A percentile compares a stretch with the other conserved stretches of the same genome.
Conservation (phyloP, 2,329 filamentous ascomycete species). For the Periconia macrospinosa region DNA sequence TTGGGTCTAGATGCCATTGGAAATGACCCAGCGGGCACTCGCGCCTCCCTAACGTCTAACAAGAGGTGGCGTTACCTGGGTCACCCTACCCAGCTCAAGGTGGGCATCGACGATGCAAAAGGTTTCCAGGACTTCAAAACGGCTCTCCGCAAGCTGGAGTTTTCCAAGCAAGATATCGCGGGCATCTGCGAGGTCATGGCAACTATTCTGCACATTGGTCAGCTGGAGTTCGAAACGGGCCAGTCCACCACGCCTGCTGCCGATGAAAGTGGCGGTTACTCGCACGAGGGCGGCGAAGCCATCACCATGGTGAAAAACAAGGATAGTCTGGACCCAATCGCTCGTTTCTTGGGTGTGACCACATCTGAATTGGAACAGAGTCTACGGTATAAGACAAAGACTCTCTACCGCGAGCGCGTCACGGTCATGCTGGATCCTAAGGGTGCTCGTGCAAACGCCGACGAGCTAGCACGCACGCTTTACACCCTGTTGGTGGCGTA, state of each 20-base stretch:
- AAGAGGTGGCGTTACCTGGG: slow-evolving; percentile 96
- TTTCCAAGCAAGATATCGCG: slow-evolving; percentile 88
- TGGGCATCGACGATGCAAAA: slow-evolving; percentile 93
- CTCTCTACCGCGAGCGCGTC: slow-evolving; percentile 93
- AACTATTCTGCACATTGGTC: slow-evolving; percentile 93
- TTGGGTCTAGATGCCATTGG: slow-evolving; percentile 65
- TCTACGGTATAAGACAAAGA: slow-evolving; percentile 94
- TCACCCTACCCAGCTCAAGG: slow-evolving; percentile 93
- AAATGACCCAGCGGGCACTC: slow-evolving; percentile 56
- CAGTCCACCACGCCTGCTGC: slow-evolving; percentile 76
- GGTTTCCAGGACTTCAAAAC: slow-evolving; percentile 98
- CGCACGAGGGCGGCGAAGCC: slow-evolving; percentile 86
- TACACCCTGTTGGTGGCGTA: slow-evolving; percentile 94
- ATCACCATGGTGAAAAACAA: slow-evolving; percentile 91
- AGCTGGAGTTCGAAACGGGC: slow-evolving; percentile 87
- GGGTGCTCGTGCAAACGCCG: slow-evolving; percentile 86
- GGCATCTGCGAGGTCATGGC: slow-evolving; percentile 96
- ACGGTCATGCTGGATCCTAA: slow-evolving; percentile 96
- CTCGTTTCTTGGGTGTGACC: slow-evolving; percentile 90
- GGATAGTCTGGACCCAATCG: slow-evolving; percentile 80
- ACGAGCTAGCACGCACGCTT: slow-evolving; percentile 88
- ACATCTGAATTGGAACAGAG: slow-evolving; percentile 81
- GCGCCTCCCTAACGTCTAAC: slow-evolving; percentile 60
- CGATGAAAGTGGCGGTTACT: slow-evolving; percentile 94
- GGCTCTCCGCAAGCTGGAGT: slow-evolving; percentile 89